Percentiles rank a stretch among this genome's conserved stretches.
phyloP scores from a whole-genome alignment of 768 basidiomycete genomes.

The Lactarius hengduanensis region DNA sequence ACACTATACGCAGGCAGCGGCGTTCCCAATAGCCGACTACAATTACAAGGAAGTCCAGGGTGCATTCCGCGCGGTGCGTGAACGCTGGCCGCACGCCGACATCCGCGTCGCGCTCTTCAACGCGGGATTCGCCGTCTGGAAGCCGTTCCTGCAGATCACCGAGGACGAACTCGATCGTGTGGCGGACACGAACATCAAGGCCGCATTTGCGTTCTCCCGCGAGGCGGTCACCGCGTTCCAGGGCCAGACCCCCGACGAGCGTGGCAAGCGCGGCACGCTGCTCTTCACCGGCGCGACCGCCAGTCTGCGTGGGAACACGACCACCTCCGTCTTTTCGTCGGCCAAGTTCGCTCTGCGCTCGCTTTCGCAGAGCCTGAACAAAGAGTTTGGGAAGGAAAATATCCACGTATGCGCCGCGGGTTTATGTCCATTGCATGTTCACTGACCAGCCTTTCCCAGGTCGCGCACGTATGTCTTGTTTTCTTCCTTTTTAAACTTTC shows the following conservation, averaged over 20 bases:
- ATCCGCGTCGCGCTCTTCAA: slow-evolving; percentile 45
- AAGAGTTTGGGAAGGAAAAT: slow-evolving; percentile 46
- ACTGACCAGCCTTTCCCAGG: neutral
- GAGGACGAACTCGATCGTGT: slow-evolving; percentile 37
- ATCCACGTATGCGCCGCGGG: slow-evolving; percentile 40
- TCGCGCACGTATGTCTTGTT: slow-evolving; percentile 3
- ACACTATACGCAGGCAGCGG: slow-evolving; percentile 34
- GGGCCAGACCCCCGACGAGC: slow-evolving; percentile 34
- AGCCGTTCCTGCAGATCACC: slow-evolving; percentile 42
- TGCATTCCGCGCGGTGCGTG: slow-evolving; percentile 38
- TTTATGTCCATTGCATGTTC: slow-evolving; percentile 35
- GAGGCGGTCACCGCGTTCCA: slow-evolving; percentile 38
- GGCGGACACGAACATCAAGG: slow-evolving; percentile 38
- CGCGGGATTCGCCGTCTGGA: slow-evolving; percentile 38
- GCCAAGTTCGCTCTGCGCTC: slow-evolving; percentile 43
- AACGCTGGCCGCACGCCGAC: slow-evolving; percentile 36
- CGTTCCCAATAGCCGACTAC: slow-evolving; percentile 41
- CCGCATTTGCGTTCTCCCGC: slow-evolving; percentile 42
- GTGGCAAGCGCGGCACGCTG: slow-evolving; percentile 42
- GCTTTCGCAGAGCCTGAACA: slow-evolving; percentile 45
- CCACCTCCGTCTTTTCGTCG: slow-evolving; percentile 42
- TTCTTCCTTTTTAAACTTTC: neutral
- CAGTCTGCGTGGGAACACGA: slow-evolving; percentile 40
- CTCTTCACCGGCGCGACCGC: slow-evolving; percentile 49
- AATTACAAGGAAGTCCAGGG: slow-evolving; percentile 33